These are phyloP conservation scores for Thermomyces lanuginosus DNA, from an alignment of 2,329 filamentous ascomycete species.

Conservation along the genomic window DNA sequence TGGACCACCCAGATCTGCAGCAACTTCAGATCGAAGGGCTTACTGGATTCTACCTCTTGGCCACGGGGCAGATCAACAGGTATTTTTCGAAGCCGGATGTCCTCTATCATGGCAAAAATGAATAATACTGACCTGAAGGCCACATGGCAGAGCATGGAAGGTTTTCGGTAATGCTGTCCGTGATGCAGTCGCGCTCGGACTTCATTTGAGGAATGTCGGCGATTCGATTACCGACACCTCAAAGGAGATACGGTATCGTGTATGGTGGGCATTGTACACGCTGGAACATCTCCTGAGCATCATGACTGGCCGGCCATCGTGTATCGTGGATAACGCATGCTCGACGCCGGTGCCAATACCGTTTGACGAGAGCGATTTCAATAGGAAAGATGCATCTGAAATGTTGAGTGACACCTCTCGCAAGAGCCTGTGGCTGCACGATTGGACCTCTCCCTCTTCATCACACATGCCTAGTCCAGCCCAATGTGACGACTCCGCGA, in stretches of 20 bases:
- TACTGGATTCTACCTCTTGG: slow-evolving; percentile 26
- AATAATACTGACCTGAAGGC: neutral
- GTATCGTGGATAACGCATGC: slow-evolving; percentile 25
- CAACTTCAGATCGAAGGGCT: slow-evolving; percentile 29
- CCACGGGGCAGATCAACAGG: slow-evolving; percentile 28
- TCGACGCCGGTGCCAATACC: slow-evolving; percentile 27
- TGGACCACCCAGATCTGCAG: slow-evolving; percentile 27
- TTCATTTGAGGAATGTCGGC: slow-evolving; percentile 28
- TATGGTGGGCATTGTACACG: slow-evolving; percentile 31
- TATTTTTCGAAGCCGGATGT: slow-evolving; percentile 9
- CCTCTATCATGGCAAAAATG: too few relatives aligned
- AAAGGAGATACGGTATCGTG: slow-evolving; percentile 28
- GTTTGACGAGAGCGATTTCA: slow-evolving; percentile 26
- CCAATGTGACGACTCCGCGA: slow-evolving; percentile 8
- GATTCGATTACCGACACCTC: slow-evolving; percentile 21
- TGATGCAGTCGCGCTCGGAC: slow-evolving; percentile 24
- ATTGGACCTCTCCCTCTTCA: slow-evolving; percentile 10
- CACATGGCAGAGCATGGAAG: slow-evolving; percentile 25
- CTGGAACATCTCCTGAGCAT: slow-evolving; percentile 27
- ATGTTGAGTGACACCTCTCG: slow-evolving; percentile 14
- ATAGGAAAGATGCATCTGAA: slow-evolving; percentile 16
- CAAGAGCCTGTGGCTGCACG: slow-evolving; percentile 10
- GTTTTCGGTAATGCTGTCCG: slow-evolving; percentile 25
- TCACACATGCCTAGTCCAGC: slow-evolving; percentile 10
- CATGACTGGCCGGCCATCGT: slow-evolving; percentile 30